Percentiles rank a stretch among this genome's conserved stretches.
Conservation (phyloP, 2,329 filamentous ascomycete species). For the Sclerotiophoma versabilis region DNA sequence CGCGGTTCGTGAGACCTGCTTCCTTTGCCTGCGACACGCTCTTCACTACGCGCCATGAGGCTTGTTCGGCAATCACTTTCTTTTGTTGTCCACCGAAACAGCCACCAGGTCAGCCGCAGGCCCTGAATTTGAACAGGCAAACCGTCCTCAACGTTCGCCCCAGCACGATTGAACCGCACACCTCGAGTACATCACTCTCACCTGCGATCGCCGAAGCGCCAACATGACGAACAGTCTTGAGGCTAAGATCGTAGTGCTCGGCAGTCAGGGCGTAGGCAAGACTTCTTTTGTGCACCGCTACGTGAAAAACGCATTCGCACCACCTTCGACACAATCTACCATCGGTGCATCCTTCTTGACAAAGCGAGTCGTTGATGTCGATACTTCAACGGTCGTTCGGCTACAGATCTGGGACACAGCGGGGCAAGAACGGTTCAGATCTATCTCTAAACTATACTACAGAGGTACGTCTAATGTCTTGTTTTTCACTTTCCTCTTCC, state of each 20-base stretch:
- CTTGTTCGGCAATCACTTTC: constrained; percentile 31
- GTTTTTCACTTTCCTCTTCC: neutral
- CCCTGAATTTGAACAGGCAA: constrained; percentile 7
- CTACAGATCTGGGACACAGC: constrained; percentile 97
- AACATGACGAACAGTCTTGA: constrained; percentile 65
- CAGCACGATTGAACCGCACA: neutral
- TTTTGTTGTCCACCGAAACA: constrained; percentile 22
- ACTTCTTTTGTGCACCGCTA: constrained; percentile 79
- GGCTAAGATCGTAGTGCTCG: constrained; percentile 82
- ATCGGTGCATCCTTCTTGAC: constrained; percentile 66
- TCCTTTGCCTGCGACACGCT: constrained; percentile 17
- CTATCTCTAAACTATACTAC: constrained; percentile 95
- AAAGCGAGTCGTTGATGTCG: constrained; percentile 73
- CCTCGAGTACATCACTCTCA: neutral
- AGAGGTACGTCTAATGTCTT: constrained; percentile 55
- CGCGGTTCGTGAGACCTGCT: constrained; percentile 20
- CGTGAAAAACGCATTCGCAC: constrained; percentile 74
- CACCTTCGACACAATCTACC: constrained; percentile 58
- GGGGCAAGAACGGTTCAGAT: constrained; percentile 93
- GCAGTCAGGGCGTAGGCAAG: constrained; percentile 81
- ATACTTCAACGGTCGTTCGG: constrained; percentile 86
- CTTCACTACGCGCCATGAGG: constrained; percentile 40
- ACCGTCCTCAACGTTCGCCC: neutral
- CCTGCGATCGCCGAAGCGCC: neutral
- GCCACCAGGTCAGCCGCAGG: constrained; percentile 14